A percentile compares a stretch with the other conserved stretches of the same genome.
These are phyloP conservation scores for Penicillium egyptiacum DNA, from an alignment of 495 filamentous ascomycete genomes.

Conservation along the genomic window DNA sequence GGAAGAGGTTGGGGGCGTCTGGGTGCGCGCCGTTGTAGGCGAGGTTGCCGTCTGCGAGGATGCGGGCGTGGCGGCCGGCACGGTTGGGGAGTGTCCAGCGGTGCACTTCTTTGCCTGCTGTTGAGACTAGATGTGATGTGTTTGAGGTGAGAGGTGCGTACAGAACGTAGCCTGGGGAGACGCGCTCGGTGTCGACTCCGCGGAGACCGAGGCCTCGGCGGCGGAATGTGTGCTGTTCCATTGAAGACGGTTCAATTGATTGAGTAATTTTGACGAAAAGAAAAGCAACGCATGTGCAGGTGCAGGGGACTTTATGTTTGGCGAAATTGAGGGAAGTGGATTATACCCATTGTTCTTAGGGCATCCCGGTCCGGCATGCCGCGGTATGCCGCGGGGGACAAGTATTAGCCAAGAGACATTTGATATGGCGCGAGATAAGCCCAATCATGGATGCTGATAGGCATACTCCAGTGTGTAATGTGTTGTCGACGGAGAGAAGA, in stretches of 20 bases:
- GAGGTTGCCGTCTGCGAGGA: slow-evolving; percentile 44
- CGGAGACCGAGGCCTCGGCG: slow-evolving; percentile 45
- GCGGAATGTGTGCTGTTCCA: slow-evolving; percentile 46
- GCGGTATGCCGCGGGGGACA: slow-evolving; percentile 33
- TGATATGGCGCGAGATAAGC: slow-evolving; percentile 26
- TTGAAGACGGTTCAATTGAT: slow-evolving; percentile 7
- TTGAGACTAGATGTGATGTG: slow-evolving; percentile 43
- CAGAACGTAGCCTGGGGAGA: slow-evolving; percentile 46
- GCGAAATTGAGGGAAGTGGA: slow-evolving; percentile 3
- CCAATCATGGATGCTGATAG: slow-evolving; percentile 20
- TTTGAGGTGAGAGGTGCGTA: slow-evolving; percentile 44
- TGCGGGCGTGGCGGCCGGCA: slow-evolving; percentile 42
- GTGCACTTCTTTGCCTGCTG: slow-evolving; percentile 44
- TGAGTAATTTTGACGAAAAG: neutral
- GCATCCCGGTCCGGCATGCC: slow-evolving; percentile 28
- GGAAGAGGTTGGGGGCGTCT: slow-evolving; percentile 40
- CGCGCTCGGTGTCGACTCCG: slow-evolving; percentile 39
- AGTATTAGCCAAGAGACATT: slow-evolving; percentile 9
- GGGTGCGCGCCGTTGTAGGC: slow-evolving; percentile 48
- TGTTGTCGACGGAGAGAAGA: neutral
- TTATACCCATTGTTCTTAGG: slow-evolving; percentile 12
- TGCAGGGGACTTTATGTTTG: neutral
- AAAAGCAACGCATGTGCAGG: neutral
- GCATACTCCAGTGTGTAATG: slow-evolving; percentile 3
- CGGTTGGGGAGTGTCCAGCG: slow-evolving; percentile 45